These are phyloP conservation scores for Hypoxylon sp. DNA, from an alignment of 2,329 filamentous ascomycete species.

Conservation along the genomic window DNA sequence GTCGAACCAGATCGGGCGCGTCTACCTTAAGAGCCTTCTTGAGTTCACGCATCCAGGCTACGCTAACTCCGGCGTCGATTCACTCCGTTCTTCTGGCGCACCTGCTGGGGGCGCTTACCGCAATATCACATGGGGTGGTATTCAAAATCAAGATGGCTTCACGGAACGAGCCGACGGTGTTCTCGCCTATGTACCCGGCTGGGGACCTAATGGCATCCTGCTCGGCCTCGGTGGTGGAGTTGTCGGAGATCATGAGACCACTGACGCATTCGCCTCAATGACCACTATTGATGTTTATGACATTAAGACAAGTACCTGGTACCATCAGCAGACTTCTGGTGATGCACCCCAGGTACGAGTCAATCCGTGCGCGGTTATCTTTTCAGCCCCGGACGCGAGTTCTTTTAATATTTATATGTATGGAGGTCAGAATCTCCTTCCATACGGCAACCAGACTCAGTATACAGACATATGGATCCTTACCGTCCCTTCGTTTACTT, in stretches of 20 bases:
- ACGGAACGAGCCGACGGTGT: slow-evolving; percentile 80
- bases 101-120: slow-evolving; percentile 74
- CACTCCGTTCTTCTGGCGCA: slow-evolving; percentile 68
- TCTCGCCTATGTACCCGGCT: slow-evolving; percentile 80
- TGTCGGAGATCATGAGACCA: slow-evolving; percentile 53
- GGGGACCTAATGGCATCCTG: slow-evolving; percentile 77
- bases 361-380: slow-evolving; percentile 78
- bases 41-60: slow-evolving; percentile 82
- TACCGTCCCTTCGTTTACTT: slow-evolving; percentile 78
- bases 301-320: slow-evolving; percentile 78
- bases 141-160: slow-evolving; percentile 75
- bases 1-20: slow-evolving; percentile 72
- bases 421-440: slow-evolving; percentile 79
- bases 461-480: slow-evolving; percentile 83
- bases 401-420: slow-evolving; percentile 85
- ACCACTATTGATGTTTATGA: slow-evolving; percentile 78
- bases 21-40: slow-evolving; percentile 80
- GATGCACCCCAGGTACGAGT: slow-evolving; percentile 73
- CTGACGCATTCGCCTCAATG: slow-evolving; percentile 72
- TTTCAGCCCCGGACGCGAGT: slow-evolving; percentile 77
- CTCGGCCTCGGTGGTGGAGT: slow-evolving; percentile 80
- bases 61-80: slow-evolving; percentile 72
- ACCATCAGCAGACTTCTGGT: slow-evolving; percentile 78
- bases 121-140: slow-evolving; percentile 79
- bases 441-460: slow-evolving; percentile 67